Evolutionary conservation across 1,284 basidiomycete species (phyloP).

Genomic region (Tilletia setariae): DNA sequence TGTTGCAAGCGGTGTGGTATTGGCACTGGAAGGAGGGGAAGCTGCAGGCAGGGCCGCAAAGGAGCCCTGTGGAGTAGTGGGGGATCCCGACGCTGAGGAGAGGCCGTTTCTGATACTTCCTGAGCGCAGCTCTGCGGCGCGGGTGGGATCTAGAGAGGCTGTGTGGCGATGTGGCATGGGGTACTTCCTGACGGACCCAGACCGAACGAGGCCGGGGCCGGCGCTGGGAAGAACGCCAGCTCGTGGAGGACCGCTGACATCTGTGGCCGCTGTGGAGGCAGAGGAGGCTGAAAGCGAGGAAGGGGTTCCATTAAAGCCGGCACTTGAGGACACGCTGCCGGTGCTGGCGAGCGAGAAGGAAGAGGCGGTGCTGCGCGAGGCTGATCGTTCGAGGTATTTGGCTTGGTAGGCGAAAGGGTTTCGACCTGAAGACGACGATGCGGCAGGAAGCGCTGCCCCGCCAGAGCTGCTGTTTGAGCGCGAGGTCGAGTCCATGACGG

Average conservation of each 20-base stretch:
- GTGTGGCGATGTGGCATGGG: slow-evolving; percentile 45
- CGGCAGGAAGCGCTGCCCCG: not conserved
- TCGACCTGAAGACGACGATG: slow-evolving; percentile 18
- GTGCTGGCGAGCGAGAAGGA: slow-evolving; percentile 35
- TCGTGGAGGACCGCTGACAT: slow-evolving; percentile 13
- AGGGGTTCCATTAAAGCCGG: slow-evolving; percentile 14
- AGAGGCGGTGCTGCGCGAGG: slow-evolving; percentile 30
- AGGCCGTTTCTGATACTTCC: slow-evolving; percentile 20
- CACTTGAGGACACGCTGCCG: not conserved
- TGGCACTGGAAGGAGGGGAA: slow-evolving; percentile 15
- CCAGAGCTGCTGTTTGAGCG: not conserved
- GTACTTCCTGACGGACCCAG: slow-evolving; percentile 35
- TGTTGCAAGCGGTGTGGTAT: not conserved
- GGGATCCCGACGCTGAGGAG: slow-evolving; percentile 20
- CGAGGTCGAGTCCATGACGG: not conserved
- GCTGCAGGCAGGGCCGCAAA: slow-evolving; percentile 23
- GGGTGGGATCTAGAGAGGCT: slow-evolving; percentile 36
- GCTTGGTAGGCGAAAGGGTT: slow-evolving; percentile 48
- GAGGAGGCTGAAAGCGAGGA: not conserved
- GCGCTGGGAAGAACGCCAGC: slow-evolving; percentile 13
- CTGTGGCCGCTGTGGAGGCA: not conserved
- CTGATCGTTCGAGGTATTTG: slow-evolving; percentile 44
- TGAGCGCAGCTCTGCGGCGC: slow-evolving; percentile 31
- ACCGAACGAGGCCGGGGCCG: slow-evolving; percentile 27
- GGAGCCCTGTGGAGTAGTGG: slow-evolving; percentile 19